Conservation (phyloP, 176 grass and related monocot species). For the Musa itinerans region DNA sequence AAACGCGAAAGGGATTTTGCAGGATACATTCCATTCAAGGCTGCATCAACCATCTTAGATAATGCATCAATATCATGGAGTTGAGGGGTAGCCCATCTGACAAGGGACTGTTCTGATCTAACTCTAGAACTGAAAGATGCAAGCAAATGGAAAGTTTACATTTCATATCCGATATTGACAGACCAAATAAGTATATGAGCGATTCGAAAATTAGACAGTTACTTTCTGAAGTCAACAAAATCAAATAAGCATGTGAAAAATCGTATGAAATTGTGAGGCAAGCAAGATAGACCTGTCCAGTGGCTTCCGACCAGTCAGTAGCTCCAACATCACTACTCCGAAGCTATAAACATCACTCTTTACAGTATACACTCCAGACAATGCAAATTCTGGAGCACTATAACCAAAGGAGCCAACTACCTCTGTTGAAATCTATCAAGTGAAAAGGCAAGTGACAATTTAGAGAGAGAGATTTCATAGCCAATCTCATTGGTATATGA, state of each 20-base stretch:
- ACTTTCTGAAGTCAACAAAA: not conserved
- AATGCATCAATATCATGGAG: slow-evolving; percentile 97
- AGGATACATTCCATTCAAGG: slow-evolving; percentile 95
- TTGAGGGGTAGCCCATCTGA: slow-evolving; percentile 94
- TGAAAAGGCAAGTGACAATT: not conserved
- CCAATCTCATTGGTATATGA: not conserved
- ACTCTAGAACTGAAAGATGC: slow-evolving; percentile 68
- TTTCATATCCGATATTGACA: not conserved
- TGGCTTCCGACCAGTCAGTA: slow-evolving; percentile 87
- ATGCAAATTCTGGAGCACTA: slow-evolving; percentile 92
- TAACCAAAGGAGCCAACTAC: slow-evolving; percentile 95
- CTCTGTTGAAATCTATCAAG: slow-evolving; percentile 60
- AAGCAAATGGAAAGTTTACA: not conserved
- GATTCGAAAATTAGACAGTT: not conserved
- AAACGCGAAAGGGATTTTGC: slow-evolving; percentile 94
- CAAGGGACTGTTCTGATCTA: slow-evolving; percentile 84
- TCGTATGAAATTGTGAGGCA: not conserved
- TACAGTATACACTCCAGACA: slow-evolving; percentile 91
- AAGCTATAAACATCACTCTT: slow-evolving; percentile 99
- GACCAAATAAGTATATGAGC: not conserved
- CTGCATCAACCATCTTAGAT: slow-evolving; percentile 95
- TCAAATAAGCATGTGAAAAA: not conserved
- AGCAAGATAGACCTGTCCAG: slow-evolving; percentile 62
- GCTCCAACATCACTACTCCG: slow-evolving; percentile 95
- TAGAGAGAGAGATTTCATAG: not conserved